These are phyloP conservation scores for Candida tunisiensis DNA, from an alignment of 1,139 yeast genomes.

Conservation along the genomic window DNA sequence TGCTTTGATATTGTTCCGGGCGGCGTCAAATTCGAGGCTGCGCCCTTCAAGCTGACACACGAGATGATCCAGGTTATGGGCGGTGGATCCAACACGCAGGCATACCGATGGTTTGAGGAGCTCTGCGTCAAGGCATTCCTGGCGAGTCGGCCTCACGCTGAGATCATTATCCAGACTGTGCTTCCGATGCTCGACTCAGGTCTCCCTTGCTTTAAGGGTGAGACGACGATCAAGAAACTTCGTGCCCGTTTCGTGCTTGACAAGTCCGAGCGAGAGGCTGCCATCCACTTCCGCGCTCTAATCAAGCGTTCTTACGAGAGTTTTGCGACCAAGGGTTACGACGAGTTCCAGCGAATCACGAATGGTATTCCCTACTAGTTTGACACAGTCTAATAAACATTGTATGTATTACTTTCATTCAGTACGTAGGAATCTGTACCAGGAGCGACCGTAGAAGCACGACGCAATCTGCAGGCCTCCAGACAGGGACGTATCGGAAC, in stretches of 20 bases:
- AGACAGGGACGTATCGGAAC: too few relatives aligned
- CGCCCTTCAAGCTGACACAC: conserved; percentile 90
- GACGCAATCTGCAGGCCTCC: too few relatives aligned
- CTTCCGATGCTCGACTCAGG: conserved; percentile 92
- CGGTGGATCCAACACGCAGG: conserved; percentile 69
- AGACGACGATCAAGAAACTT: conserved; percentile 62
- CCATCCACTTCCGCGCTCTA: conserved; percentile 55
- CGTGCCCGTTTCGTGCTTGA: conserved; percentile 66
- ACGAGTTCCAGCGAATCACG: conserved; percentile 90
- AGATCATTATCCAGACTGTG: conserved; percentile 70
- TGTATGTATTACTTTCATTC: too few relatives aligned
- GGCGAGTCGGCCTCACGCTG: conserved; percentile 81
- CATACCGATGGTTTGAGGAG: conserved; percentile 89
- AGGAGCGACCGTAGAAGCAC: too few relatives aligned
- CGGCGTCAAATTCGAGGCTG: conserved; percentile 93
- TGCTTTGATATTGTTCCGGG: conserved; percentile 99
- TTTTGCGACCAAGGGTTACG: conserved; percentile 84
- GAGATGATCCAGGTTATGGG: conserved; percentile 97
- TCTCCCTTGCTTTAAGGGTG: conserved; percentile 84
- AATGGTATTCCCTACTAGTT: conserved; percentile 87
- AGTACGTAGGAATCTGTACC: too few relatives aligned
- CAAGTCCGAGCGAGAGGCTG: conserved; percentile 76
- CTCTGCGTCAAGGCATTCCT: conserved; percentile 85
- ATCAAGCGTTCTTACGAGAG: conserved; percentile 76
- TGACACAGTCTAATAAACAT: too few relatives aligned